A percentile compares a stretch with the other conserved stretches of the same genome.
Evolutionary conservation across 352 stramenopile genomes (phyloP).

Genomic region (Pythium plurisporium): DNA sequence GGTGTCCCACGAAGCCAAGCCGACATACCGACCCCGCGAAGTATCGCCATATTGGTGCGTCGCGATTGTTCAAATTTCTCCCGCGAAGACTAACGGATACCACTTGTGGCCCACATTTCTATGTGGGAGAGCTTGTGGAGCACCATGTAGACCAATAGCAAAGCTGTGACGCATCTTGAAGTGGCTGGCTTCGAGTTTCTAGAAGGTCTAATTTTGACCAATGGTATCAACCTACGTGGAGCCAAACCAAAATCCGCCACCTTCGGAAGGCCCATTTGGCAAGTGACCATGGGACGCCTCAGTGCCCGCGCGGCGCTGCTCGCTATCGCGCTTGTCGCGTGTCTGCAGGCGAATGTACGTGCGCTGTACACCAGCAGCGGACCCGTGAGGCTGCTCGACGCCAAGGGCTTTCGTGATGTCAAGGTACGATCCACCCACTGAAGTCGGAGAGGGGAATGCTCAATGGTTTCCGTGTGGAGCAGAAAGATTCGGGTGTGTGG

Average conservation of each 20-base stretch:
- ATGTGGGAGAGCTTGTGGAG: not conserved
- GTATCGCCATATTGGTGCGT: too few relatives aligned
- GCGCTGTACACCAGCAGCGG: slow-evolving; percentile 66
- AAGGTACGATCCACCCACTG: slow-evolving; percentile 41
- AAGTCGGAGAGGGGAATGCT: slow-evolving; percentile 85
- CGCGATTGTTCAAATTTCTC: too few relatives aligned
- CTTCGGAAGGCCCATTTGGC: not conserved
- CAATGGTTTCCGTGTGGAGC: slow-evolving; percentile 29
- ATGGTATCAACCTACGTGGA: slow-evolving; percentile 22
- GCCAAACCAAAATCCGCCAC: not conserved
- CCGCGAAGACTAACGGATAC: too few relatives aligned
- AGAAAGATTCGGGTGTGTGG: slow-evolving; percentile 82
- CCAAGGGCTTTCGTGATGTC: slow-evolving; percentile 66
- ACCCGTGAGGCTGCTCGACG: slow-evolving; percentile 65
- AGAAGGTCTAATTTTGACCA: slow-evolving; percentile 21
- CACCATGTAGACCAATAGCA: not conserved
- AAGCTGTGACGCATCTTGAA: slow-evolving; percentile 19
- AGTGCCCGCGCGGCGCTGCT: slow-evolving; percentile 20
- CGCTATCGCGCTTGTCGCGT: slow-evolving; percentile 24
- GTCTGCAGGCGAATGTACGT: slow-evolving; percentile 29
- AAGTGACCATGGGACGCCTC: slow-evolving; percentile 16
- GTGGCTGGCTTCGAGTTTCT: slow-evolving; percentile 12
- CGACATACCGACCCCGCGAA: too few relatives aligned
- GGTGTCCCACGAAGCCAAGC: too few relatives aligned
- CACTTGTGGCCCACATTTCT: not conserved